A percentile compares a stretch with the other conserved stretches of the same genome.
Evolutionary conservation across 768 basidiomycete species (phyloP).

Genomic region (Pleurotus citrinopileatus): DNA sequence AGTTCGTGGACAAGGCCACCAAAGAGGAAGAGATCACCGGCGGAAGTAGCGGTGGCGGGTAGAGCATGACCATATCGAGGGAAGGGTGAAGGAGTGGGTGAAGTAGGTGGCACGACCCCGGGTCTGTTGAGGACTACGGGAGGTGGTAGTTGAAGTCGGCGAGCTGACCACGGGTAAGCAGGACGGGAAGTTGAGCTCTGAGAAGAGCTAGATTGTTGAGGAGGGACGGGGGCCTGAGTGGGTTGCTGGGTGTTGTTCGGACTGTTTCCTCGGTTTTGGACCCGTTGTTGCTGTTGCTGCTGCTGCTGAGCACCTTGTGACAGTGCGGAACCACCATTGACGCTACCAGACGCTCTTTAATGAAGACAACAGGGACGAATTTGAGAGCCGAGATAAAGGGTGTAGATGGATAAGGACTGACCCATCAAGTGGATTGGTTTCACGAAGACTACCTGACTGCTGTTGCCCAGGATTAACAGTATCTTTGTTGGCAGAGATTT

Average conservation of each 20-base stretch:
- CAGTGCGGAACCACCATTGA: conserved; percentile 6
- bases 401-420: conserved; percentile 24
- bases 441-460: conserved; percentile 18
- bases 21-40: conserved; percentile 93
- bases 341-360: conserved; percentile 3
- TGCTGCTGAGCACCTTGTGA: conserved; percentile 25
- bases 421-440: conserved; percentile 25
- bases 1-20: conserved; percentile 93
- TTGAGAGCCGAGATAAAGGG: neutral
- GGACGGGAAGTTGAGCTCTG: conserved; percentile 44
- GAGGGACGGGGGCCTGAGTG: conserved; percentile 12
- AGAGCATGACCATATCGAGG: conserved; percentile 96
- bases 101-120: conserved; percentile 57
- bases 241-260: conserved; percentile 18
- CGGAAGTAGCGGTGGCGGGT: conserved; percentile 70
- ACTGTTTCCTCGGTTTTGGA: conserved; percentile 32
- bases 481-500: conserved; percentile 36
- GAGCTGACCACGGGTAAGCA: conserved; percentile 82
- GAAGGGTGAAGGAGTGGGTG: conserved; percentile 85
- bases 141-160: conserved; percentile 67
- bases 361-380: neutral
- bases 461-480: conserved; percentile 17
- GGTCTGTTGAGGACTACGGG: conserved; percentile 64
- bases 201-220: conserved; percentile 18
- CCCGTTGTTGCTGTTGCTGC: conserved; percentile 31